A percentile compares a stretch with the other conserved stretches of the same genome.
Conservation (phyloP, 2,329 filamentous ascomycete genomes). For the Zasmidium angulare region DNA sequence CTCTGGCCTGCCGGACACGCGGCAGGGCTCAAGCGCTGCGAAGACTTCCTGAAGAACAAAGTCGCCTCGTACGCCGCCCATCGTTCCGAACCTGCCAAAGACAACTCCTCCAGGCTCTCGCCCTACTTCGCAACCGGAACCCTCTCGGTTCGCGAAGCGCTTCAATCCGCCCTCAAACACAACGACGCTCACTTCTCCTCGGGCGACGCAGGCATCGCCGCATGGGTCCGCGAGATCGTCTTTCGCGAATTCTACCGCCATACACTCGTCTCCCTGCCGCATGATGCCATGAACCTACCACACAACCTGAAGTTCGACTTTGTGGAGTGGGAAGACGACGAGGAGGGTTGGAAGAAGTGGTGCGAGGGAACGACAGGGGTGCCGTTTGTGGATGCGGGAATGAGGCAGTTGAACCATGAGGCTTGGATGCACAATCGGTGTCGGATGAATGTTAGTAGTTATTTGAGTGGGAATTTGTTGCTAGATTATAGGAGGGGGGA, state of each 20-base stretch:
- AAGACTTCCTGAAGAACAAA: slow-evolving; percentile 42
- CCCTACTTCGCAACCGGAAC: slow-evolving; percentile 49
- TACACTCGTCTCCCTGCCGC: slow-evolving; percentile 47
- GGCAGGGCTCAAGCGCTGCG: slow-evolving; percentile 43
- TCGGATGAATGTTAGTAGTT: slow-evolving; percentile 52
- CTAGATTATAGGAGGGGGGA: slow-evolving; percentile 53
- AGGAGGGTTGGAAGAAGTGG: slow-evolving; percentile 52
- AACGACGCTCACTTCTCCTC: slow-evolving; percentile 48
- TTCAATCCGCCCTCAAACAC: slow-evolving; percentile 42
- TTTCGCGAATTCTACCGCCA: slow-evolving; percentile 55
- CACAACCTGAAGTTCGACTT: slow-evolving; percentile 55
- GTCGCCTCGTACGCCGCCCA: slow-evolving; percentile 41
- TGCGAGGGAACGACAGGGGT: slow-evolving; percentile 48
- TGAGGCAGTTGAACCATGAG: slow-evolving; percentile 51
- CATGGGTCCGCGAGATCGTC: slow-evolving; percentile 53
- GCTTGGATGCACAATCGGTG: slow-evolving; percentile 55
- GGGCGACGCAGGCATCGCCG: slow-evolving; percentile 36
- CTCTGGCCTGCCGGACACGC: slow-evolving; percentile 49
- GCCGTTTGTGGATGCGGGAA: slow-evolving; percentile 53
- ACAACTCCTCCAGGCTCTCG: slow-evolving; percentile 44
- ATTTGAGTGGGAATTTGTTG: slow-evolving; percentile 50
- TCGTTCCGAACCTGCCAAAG: slow-evolving; percentile 43
- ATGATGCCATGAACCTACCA: slow-evolving; percentile 52
- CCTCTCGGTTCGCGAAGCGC: slow-evolving; percentile 47
- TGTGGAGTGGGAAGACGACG: slow-evolving; percentile 52